Evolutionary conservation across 1,139 yeast genomes (phyloP).

Genomic region (Protomyces gravidus): DNA sequence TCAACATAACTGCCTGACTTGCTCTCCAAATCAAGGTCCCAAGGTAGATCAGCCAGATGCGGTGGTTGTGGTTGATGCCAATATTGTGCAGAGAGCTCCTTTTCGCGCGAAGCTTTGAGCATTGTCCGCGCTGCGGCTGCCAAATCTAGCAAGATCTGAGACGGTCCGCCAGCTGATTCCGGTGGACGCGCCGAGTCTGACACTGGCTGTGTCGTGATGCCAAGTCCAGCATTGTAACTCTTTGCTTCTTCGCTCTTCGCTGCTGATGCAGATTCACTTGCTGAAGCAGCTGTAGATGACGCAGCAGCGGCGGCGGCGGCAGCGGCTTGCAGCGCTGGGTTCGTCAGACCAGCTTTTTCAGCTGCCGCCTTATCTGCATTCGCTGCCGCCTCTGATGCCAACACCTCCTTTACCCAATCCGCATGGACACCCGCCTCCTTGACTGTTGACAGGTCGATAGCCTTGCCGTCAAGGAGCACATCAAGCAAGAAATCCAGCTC

Average conservation of each 20-base stretch:
- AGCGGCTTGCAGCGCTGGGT: background rate
- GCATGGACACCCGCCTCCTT: background rate
- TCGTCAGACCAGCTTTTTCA: background rate
- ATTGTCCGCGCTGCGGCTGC: background rate
- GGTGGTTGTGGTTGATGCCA: constrained; percentile 6
- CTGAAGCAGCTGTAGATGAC: background rate
- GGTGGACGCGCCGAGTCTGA: background rate
- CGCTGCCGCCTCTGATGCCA: background rate
- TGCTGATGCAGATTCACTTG: background rate
- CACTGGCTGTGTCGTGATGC: background rate
- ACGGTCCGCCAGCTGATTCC: background rate
- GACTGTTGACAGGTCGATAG: background rate
- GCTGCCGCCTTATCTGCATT: background rate
- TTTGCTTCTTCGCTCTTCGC: background rate
- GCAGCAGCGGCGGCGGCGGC: background rate
- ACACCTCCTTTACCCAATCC: background rate
- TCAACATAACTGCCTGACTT: constrained; percentile 16
- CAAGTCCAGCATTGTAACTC: too few species aligned
- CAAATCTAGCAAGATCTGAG: background rate
- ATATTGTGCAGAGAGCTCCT: constrained; percentile 2
- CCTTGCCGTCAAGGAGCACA: constrained; percentile 2
- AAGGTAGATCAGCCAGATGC: constrained; percentile 12
- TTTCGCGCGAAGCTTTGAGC: background rate
- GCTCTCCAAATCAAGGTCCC: constrained; percentile 15
- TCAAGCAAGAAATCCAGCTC: constrained; percentile 21